These are phyloP conservation scores for Gautieria morchelliformis DNA, from an alignment of 768 basidiomycete genomes.

Conservation along the genomic window DNA sequence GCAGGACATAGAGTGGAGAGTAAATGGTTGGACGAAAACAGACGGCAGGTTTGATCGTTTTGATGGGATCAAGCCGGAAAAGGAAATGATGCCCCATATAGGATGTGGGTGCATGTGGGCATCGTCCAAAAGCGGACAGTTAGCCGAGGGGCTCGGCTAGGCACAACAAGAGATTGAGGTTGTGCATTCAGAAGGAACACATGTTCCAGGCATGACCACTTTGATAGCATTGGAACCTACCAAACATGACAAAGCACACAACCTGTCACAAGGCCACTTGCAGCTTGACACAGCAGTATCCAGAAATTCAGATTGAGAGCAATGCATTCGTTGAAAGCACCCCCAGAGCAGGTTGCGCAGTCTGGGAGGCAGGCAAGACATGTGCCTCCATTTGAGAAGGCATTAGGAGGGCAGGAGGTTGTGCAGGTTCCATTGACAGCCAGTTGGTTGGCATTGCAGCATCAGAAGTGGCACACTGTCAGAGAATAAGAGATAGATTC, in stretches of 20 bases:
- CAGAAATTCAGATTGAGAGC: slow-evolving; percentile 63
- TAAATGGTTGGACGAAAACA: too few species aligned
- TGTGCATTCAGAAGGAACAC: slow-evolving; percentile 54
- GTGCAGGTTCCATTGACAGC: slow-evolving; percentile 70
- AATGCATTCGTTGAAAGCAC: slow-evolving; percentile 75
- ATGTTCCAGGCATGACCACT: slow-evolving; percentile 57
- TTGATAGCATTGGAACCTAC: slow-evolving; percentile 58
- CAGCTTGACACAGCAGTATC: slow-evolving; percentile 57
- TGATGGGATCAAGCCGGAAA: too few species aligned
- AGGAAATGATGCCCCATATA: too few species aligned
- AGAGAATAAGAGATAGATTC: too few species aligned
- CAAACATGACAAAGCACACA: slow-evolving; percentile 74
- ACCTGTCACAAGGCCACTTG: slow-evolving; percentile 61
- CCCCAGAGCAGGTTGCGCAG: slow-evolving; percentile 75
- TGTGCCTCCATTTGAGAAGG: slow-evolving; percentile 52
- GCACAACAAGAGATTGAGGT: too few species aligned
- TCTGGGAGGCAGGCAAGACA: slow-evolving; percentile 80
- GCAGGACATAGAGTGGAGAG: too few species aligned
- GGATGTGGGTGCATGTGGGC: too few species aligned
- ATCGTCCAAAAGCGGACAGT: too few species aligned
- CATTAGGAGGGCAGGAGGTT: slow-evolving; percentile 60
- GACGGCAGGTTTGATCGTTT: too few species aligned
- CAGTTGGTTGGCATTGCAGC: slow-evolving; percentile 57
- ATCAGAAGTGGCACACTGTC: too few species aligned
- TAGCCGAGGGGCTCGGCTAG: too few species aligned